A percentile compares a stretch with the other conserved stretches of the same genome.
Evolutionary conservation across 805 yeast genomes (phyloP).

Genomic region (Metschnikowia lunata): DNA sequence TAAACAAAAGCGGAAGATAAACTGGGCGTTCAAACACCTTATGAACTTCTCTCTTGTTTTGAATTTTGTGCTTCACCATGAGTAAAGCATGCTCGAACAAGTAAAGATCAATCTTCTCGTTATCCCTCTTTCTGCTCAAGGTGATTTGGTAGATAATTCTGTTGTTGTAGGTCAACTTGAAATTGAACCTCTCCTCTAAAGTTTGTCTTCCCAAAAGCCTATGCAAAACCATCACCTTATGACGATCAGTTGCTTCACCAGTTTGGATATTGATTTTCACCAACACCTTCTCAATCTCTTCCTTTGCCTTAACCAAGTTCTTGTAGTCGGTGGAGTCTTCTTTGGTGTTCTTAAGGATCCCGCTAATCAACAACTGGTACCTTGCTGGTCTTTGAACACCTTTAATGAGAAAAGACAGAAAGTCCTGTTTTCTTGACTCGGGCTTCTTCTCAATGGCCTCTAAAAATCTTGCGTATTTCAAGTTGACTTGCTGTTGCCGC

Average conservation of each 20-base stretch:
- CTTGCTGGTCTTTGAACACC: slow-evolving; percentile 96
- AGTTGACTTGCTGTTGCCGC: slow-evolving; percentile 84
- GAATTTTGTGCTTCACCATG: slow-evolving; percentile 79
- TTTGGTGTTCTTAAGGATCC: slow-evolving; percentile 76
- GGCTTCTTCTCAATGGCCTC: slow-evolving; percentile 84
- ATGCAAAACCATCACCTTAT: slow-evolving; percentile 74
- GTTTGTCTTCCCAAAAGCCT: slow-evolving; percentile 60
- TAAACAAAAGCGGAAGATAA: slow-evolving; percentile 70
- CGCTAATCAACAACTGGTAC: slow-evolving; percentile 78
- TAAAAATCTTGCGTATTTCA: slow-evolving; percentile 87
- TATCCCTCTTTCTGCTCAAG: slow-evolving; percentile 62
- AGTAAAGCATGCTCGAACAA: slow-evolving; percentile 83
- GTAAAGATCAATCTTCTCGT: slow-evolving; percentile 80
- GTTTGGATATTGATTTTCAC: slow-evolving; percentile 78
- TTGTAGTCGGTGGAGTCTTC: slow-evolving; percentile 71
- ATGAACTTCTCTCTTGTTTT: slow-evolving; percentile 85
- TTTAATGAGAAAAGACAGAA: slow-evolving; percentile 87
- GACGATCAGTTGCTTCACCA: slow-evolving; percentile 91
- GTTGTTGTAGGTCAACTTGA: slow-evolving; percentile 78
- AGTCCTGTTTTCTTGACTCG: slow-evolving; percentile 83
- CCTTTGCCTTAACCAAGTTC: slow-evolving; percentile 67
- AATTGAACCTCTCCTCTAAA: slow-evolving; percentile 78
- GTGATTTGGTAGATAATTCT: slow-evolving; percentile 78
- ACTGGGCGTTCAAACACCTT: slow-evolving; percentile 89
- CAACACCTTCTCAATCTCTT: slow-evolving; percentile 69